Base-by-base conservation (phyloP, 2,329 filamentous ascomycete genomes). In the Penicillium aurantiogriseum region DNA sequence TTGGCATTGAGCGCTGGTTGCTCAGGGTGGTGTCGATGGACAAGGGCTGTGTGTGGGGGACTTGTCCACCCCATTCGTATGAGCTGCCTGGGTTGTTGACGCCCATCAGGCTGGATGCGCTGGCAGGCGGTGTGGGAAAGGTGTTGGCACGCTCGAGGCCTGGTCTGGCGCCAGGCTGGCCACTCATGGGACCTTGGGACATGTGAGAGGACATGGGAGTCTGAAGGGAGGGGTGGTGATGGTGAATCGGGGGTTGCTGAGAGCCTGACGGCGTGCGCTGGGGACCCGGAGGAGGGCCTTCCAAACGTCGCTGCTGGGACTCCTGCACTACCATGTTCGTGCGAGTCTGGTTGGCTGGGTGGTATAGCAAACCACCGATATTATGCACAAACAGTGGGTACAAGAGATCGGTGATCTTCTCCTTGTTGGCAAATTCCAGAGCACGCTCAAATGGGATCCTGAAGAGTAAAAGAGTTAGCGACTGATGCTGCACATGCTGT, bases 391-490 rank as follows among this genome's bases (percentile, higher is more conserved):
- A 99, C 48, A 99, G 81, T 51, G 94, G 94, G 75, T 97, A 99
- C 54, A 97, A 80, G 47, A 92, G 80, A 77, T 97, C 93, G 0
- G 94, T 97, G 63, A 97, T 99, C 79, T 97, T 97, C 77, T 99
- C 94, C 83, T 97, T 97, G 80, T 99, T 99, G 64, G 94, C 94
- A 73, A 99, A 97, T 69, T 97, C 94, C 53, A 99, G 80, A n/a
- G 94, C 94, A 64, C 94, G 88, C 67, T 97, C 94, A 69, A 96
- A 97, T 2, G 94, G 94, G 69, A 99, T 99, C 92, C 92, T 97
- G 49, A 66, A 15, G 11, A 8, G 5, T 50, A 71, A 58, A 19
- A 29, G 7, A 21, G 36, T 55, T 42, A 23, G 40, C 27, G 2
- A 43, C n/a, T 9, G 15, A 45, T 45, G 8, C 2, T 33, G 8